Evolutionary conservation across 179 eudicot species (phyloP), one percentile per base, ranked within the genome.

Genomic region (Beta macrorhiza): DNA sequence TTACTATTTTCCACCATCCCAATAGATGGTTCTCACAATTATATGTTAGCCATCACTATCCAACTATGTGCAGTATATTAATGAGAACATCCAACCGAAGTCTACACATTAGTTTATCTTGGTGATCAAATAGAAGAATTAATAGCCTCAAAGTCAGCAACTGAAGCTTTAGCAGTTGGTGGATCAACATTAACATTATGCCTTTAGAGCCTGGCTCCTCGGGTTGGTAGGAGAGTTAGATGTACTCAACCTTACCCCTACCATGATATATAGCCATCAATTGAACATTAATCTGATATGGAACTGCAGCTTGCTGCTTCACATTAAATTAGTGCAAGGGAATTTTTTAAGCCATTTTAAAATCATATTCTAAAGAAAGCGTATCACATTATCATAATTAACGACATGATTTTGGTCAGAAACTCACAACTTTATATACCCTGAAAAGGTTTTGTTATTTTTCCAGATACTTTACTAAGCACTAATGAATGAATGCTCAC

Each of bases 401-500:
- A 42, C 8, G 5, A 15, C 6, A 47, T 49, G 53, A 65, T 4
- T 0, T 22, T 62, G 0, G 79, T 67, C 47, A 77, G 8, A 9
- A 77, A 25, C 5, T 8, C 44, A 17, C 45, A 47, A 37, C 62
- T 55, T 70, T 47, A 76, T 11, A 61, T n/a, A 19, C 37, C 1
- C 8, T 44, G 25, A 74, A 55, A 2, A 12, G 8, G 5, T 20
- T 20, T 25, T 25, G 44, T 5, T 3, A 65, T 65, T 65, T 65
- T 65, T 65, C 19, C 0, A 25, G 5, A 65, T 22, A 2, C 25
- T 4, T 25, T 65, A 75, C 25, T 49, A 5, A 51, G 37, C 1
- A 20, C 4, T 51, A 45, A 19, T 17, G 5, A 17, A 5, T 5
- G 79, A 45, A 76, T 45, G 77, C 94, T 86, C 68, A 94, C 99